These are phyloP conservation scores for Macrotyloma uniflorum DNA, from an alignment of 306 rosid species.

Conservation along the genomic window DNA sequence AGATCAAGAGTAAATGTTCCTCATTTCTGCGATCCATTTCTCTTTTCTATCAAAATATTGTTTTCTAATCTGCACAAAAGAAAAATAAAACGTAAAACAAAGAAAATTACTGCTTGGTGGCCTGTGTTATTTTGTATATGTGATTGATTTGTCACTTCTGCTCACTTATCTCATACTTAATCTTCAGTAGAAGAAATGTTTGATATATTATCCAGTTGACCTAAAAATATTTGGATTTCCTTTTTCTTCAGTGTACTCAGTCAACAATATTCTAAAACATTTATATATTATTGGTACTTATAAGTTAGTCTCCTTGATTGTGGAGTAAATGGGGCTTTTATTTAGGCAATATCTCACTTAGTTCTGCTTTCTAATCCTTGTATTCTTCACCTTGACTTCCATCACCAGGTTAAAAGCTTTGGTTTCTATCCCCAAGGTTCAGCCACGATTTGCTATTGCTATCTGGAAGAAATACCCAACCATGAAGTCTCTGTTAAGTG, in stretches of 20 bases:
- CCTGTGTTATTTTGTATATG: not conserved
- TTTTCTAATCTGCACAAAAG: not conserved
- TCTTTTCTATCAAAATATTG: constrained; percentile 1
- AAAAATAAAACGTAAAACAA: not conserved
- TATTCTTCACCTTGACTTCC: constrained; percentile 40
- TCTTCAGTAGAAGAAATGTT: not conserved
- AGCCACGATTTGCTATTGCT: constrained; percentile 89
- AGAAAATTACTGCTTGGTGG: not conserved
- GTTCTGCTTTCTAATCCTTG: constrained; percentile 1
- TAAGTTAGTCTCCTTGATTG: not conserved
- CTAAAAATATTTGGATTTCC: not conserved
- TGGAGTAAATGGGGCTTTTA: not conserved
- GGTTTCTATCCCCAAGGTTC: constrained; percentile 95
- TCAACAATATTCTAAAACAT: not conserved
- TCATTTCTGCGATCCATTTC: not conserved
- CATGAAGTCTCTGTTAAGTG: constrained; percentile 81
- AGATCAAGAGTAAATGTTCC: not conserved
- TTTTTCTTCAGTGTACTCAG: not conserved
- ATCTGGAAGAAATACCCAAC: constrained; percentile 91
- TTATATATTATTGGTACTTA: not conserved
- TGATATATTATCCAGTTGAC: not conserved
- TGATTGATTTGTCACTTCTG: not conserved
- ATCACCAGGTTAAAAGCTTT: constrained; percentile 83
- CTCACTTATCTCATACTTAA: not conserved
- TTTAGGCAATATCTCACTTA: not conserved